Evolutionary conservation across 2,329 filamentous ascomycete species (phyloP), one percentile per base, ranked within the genome.

Genomic region (Eutypa lata): DNA sequence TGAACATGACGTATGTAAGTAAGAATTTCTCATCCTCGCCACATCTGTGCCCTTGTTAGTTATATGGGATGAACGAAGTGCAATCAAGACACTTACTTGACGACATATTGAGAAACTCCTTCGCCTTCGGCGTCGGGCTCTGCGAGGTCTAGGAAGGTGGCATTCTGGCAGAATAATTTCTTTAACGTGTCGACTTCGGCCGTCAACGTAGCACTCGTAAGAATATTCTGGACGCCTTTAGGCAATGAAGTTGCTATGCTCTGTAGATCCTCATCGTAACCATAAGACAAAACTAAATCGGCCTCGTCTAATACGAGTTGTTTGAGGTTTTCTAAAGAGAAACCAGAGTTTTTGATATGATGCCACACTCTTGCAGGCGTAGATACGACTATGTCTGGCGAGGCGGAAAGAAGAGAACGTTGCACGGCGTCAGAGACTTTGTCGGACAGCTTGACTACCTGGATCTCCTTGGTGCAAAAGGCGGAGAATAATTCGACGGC

Each of bases 1-100:
- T 96, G 77, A 97, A 96, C 67, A 97, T 93, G 54, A 96, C 89
- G 65, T 96, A 97, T 18, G 88, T 85, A 43, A 99, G 75, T 37
- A 99, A 75, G 65, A 97, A 99, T 68, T 99, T 99, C 65, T 97
- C 94, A 60, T 97, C 93, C 72, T 99, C 94, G n/a, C 84, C 90
- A 61, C 91, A 96, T 67, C 84, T 88, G 49, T 33, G 62, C 37
- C 67, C 62, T 47, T 52, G 37, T 49, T 51, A 42, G 19, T 31
- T 21, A 21, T 22, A 6, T 2, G 11, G 13, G 46, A 22, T 7
- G 24, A 1, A 38, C 2, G n/a, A 14, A 37, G 14, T 45, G 33
- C 35, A 47, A n/a, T 16, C 7, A 22, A 16, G 11, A 10, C n/a
- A 65, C 79, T 57, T 73, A 88, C 80, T 87, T 91, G 59, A 97